Evolutionary conservation across 2,329 filamentous ascomycete genomes (phyloP), one percentile per base, ranked within the genome.

Genomic region (Talaromyces sp.): DNA sequence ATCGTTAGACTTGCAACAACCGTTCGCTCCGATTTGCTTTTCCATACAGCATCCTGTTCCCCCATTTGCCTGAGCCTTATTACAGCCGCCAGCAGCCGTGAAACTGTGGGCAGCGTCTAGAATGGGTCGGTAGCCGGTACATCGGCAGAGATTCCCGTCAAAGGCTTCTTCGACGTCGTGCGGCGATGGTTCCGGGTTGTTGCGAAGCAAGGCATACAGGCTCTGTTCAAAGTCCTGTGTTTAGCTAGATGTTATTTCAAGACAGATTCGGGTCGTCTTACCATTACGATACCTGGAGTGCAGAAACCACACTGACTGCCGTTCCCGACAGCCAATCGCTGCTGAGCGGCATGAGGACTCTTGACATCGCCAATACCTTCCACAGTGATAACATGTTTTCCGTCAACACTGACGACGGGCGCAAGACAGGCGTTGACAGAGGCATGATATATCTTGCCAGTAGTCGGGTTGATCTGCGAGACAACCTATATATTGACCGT

Each of bases 311-410:
- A 99, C 74, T 99, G 93, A 67, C 91, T 96, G 55, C 95, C 95
- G 77, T 96, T 95, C 32, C 89, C 86, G 75, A 90, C 90, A 19
- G 95, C 93, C 68, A 99, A 89, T 54, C 95, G 85, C 78, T 98
- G 92, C 73, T 98, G 95, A 3, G 89, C 82, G 1, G 93, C 90
- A 78, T 99, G 95, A 5, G 95, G 95, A 49, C 83, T 86, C 73
- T 95, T 89, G 29, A 90, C 87, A 72, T 89, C 90, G 11, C 95
- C 95, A 69, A 99, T 97, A 7, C 95, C 95, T 77, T 99, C 95
- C 46, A 99, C 88, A 3, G 95, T 99, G 71, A 99, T 93, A 70
- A 98, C 91, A 83, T 99, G 95, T 74, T 99, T 99, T 51, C 95
- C 95, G 73, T 98, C 95, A 50, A 98, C 85, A 69, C 92, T 96